Percentiles rank a stretch among this genome's conserved stretches.
Evolutionary conservation across 1,284 basidiomycete genomes (phyloP).

Genomic region (Malassezia japonica): DNA sequence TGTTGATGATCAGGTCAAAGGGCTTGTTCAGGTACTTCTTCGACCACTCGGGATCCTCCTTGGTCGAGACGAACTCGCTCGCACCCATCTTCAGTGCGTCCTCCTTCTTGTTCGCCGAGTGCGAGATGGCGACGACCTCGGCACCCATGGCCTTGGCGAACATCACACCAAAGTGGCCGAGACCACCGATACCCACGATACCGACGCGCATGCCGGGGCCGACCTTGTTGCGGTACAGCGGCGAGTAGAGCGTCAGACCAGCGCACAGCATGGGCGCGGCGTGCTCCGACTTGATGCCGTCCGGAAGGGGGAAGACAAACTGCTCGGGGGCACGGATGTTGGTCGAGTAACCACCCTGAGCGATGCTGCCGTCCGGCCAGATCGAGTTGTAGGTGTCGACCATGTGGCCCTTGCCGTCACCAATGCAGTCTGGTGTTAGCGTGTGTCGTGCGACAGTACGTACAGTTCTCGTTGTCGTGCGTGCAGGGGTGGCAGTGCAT

Average conservation of each 20-base stretch:
- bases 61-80: constrained; percentile 47
- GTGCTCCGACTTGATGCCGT: constrained; percentile 55
- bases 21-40: constrained; percentile 32
- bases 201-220: constrained; percentile 61
- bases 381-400: constrained; percentile 49
- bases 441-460: neutral
- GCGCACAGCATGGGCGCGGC: constrained; percentile 56
- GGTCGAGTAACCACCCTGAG: constrained; percentile 60
- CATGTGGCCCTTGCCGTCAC: constrained; percentile 39
- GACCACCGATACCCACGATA: constrained; percentile 54
- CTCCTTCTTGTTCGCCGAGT: constrained; percentile 57
- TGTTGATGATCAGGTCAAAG: constrained; percentile 60
- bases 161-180: constrained; percentile 52
- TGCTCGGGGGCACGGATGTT: constrained; percentile 60
- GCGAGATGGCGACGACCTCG: constrained; percentile 61
- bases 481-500: constrained; percentile 53
- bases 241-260: constrained; percentile 61
- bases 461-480: constrained; percentile 35
- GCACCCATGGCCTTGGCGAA: constrained; percentile 58
- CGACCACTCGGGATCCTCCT: constrained; percentile 38
- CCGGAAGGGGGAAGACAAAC: constrained; percentile 65
- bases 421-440: constrained; percentile 20
- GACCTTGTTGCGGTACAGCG: constrained; percentile 57
- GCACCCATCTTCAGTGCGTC: constrained; percentile 61
- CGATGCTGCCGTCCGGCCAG: constrained; percentile 55